Evolutionary conservation across 2,329 filamentous ascomycete species (phyloP).

Genomic region (Thermoascus crustaceus): DNA sequence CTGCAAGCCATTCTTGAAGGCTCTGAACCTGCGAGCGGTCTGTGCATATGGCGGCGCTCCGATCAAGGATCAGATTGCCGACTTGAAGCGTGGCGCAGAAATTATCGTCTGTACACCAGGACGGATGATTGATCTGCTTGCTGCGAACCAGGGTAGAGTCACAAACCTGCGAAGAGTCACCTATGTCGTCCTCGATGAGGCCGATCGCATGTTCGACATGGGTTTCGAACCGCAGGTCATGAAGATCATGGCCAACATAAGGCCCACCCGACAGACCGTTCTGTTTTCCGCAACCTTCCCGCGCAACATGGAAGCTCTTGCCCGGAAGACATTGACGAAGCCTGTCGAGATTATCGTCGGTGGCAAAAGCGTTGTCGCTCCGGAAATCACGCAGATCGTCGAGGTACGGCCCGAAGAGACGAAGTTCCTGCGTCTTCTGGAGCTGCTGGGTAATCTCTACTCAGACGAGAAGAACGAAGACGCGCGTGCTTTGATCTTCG

Average conservation of each 20-base stretch:
- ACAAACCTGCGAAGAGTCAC: conserved; percentile 84
- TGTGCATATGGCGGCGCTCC: conserved; percentile 93
- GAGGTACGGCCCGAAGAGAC: conserved; percentile 73
- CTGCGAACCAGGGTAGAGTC: conserved; percentile 87
- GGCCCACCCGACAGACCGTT: conserved; percentile 87
- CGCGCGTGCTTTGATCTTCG: conserved; percentile 80
- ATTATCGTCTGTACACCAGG: conserved; percentile 94
- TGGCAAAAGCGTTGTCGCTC: conserved; percentile 62
- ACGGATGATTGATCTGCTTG: conserved; percentile 88
- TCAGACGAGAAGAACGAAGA: conserved; percentile 69
- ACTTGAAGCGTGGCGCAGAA: conserved; percentile 88
- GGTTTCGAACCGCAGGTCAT: conserved; percentile 97
- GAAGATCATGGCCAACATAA: conserved; percentile 87
- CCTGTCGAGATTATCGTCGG: conserved; percentile 90
- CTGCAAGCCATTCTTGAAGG: conserved; percentile 88
- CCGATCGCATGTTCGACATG: conserved; percentile 99
- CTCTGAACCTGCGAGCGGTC: conserved; percentile 73
- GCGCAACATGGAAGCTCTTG: conserved; percentile 80
- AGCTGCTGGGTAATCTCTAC: conserved; percentile 80
- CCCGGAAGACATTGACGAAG: conserved; percentile 75
- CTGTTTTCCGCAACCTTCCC: conserved; percentile 97
- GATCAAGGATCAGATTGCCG: conserved; percentile 95
- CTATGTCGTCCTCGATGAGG: conserved; percentile 93
- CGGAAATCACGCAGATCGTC: conserved; percentile 80
- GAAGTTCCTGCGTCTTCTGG: conserved; percentile 77